Conservation (phyloP, 2,329 filamentous ascomycete genomes). For the Juglanconis juglandina region DNA sequence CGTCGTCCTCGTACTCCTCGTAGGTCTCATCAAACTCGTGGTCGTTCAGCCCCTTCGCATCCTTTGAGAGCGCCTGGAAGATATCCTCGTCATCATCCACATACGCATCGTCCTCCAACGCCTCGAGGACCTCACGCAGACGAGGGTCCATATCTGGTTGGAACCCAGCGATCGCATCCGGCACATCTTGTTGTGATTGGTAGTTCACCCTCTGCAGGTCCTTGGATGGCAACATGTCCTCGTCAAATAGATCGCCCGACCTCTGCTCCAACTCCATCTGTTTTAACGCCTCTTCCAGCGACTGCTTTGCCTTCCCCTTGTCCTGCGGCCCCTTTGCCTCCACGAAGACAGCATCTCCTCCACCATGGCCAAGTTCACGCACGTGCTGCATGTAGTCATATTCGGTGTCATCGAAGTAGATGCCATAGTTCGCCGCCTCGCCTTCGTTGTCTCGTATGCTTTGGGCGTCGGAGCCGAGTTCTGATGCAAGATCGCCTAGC, state of each 20-base stretch:
- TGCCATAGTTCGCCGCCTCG: slow-evolving; percentile 88
- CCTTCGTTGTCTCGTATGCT: slow-evolving; percentile 84
- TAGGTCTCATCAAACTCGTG: slow-evolving; percentile 72
- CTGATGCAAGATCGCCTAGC: slow-evolving; percentile 70
- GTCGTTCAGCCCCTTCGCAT: slow-evolving; percentile 51
- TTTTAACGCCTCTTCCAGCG: slow-evolving; percentile 77
- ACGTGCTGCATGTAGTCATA: slow-evolving; percentile 99
- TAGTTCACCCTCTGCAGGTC: slow-evolving; percentile 73
- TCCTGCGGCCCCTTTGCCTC: slow-evolving; percentile 62
- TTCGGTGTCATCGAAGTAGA: slow-evolving; percentile 90
- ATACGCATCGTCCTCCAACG: slow-evolving; percentile 91
- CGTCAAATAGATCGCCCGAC: slow-evolving; percentile 61
- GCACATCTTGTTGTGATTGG: slow-evolving; percentile 88
- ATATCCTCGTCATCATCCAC: slow-evolving; percentile 85
- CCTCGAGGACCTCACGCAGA: slow-evolving; percentile 84
- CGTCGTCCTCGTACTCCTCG: slow-evolving; percentile 61
- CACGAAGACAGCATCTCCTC: slow-evolving; percentile 77
- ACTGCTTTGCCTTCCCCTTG: slow-evolving; percentile 71
- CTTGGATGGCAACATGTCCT: slow-evolving; percentile 74
- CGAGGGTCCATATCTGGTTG: slow-evolving; percentile 97
- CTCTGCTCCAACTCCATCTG: slow-evolving; percentile 55
- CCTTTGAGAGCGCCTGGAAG: slow-evolving; percentile 57
- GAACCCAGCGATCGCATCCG: slow-evolving; percentile 87
- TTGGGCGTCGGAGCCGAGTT: slow-evolving; percentile 66
- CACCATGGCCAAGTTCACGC: slow-evolving; percentile 75